Conservation (phyloP, 129 eudicot species). For the Centaurea solstitialis region DNA sequence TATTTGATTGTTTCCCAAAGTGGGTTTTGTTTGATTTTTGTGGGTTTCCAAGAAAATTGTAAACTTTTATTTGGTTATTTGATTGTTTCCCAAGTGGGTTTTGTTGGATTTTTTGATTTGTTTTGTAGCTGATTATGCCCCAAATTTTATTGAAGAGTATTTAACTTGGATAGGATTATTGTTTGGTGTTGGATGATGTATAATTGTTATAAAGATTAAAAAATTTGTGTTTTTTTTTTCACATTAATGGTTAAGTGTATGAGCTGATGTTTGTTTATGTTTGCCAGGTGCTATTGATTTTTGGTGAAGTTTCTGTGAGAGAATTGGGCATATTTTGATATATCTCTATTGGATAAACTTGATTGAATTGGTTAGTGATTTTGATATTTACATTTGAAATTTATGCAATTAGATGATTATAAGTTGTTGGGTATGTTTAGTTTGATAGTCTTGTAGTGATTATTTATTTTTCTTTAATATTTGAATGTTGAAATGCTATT, state of each 20-base stretch:
- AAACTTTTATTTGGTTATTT: not conserved
- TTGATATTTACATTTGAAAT: not conserved
- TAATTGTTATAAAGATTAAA: constrained; percentile 8
- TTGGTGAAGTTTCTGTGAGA: not conserved
- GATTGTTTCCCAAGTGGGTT: constrained; percentile 14
- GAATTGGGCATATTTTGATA: not conserved
- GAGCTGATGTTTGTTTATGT: not conserved
- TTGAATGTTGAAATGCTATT: not conserved
- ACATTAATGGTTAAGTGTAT: not conserved
- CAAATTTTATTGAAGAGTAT: not conserved
- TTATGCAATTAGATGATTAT: not conserved
- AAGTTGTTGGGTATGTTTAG: not conserved
- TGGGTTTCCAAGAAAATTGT: not conserved
- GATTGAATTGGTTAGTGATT: constrained; percentile 23
- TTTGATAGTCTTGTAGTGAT: not conserved
- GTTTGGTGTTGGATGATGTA: not conserved
- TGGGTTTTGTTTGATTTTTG: not conserved
- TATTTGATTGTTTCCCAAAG: not conserved
- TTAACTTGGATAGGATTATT: not conserved
- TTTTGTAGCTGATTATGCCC: constrained; percentile 29
- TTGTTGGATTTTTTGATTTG: constrained; percentile 10
- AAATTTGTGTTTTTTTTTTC: not conserved
- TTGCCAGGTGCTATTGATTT: not conserved
- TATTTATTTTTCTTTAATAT: not conserved
- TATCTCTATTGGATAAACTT: constrained; percentile 5